Percentiles rank a stretch among this genome's conserved stretches.
These are phyloP conservation scores for Xanthoconium separans DNA, from an alignment of 1,284 basidiomycete species.

Conservation along the genomic window DNA sequence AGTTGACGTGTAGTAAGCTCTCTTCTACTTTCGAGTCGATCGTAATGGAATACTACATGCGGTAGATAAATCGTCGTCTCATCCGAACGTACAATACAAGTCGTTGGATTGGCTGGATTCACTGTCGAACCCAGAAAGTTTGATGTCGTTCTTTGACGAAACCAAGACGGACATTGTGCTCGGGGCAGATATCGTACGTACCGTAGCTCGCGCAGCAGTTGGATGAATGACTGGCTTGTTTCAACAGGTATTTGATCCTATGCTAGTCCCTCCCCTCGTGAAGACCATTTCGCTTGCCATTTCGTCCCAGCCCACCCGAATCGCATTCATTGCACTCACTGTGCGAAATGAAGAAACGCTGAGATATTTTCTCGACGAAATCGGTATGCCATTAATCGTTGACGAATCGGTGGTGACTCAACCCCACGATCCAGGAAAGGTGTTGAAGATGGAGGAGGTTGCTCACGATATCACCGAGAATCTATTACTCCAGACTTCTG, in stretches of 20 bases:
- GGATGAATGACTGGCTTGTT: not conserved
- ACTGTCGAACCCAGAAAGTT: conserved; percentile 31
- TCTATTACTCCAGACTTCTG: conserved; percentile 11
- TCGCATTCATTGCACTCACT: conserved; percentile 59
- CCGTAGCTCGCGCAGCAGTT: not conserved
- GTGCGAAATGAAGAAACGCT: conserved; percentile 48
- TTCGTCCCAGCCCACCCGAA: conserved; percentile 19
- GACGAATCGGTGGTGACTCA: not conserved
- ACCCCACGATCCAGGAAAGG: conserved; percentile 23
- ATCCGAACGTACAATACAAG: conserved; percentile 43
- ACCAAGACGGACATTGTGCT: conserved; percentile 57
- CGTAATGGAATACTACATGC: not conserved
- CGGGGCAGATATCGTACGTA: conserved; percentile 67
- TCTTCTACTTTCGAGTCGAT: not conserved
- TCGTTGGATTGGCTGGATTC: conserved; percentile 67
- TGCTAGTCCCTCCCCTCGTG: conserved; percentile 57
- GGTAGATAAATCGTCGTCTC: conserved; percentile 51
- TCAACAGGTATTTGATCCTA: conserved; percentile 66
- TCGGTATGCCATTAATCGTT: conserved; percentile 31
- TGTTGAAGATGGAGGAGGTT: conserved; percentile 23
- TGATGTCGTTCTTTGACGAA: conserved; percentile 34
- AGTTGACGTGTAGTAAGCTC: conserved; percentile 61
- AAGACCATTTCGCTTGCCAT: conserved; percentile 52
- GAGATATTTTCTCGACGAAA: conserved; percentile 38
- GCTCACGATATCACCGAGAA: conserved; percentile 17